Conservation (phyloP, 2,329 filamentous ascomycete genomes). For the Penicillium sp. region DNA sequence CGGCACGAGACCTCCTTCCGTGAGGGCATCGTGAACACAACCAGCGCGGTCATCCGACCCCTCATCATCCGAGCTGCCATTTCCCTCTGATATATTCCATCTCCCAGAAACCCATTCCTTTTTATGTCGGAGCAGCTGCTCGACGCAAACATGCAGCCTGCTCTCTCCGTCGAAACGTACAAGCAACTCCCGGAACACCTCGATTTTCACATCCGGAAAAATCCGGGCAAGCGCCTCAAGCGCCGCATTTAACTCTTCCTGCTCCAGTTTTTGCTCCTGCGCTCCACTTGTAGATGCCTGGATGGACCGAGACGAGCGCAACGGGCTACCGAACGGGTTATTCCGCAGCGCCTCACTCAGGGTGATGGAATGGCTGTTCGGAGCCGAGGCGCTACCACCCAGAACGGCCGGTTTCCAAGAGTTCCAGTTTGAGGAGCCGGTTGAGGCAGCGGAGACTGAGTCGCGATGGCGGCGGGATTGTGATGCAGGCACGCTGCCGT, state of each 20-base stretch:
- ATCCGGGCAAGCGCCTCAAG: constrained; percentile 42
- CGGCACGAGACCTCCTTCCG: constrained; percentile 31
- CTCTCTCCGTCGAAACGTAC: constrained; percentile 48
- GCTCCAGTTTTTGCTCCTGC: constrained; percentile 36
- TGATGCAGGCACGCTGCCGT: constrained; percentile 18
- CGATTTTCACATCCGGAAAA: constrained; percentile 48
- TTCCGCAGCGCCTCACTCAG: constrained; percentile 46
- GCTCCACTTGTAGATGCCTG: constrained; percentile 16
- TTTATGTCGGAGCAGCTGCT: constrained; percentile 48
- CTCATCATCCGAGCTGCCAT: constrained; percentile 4
- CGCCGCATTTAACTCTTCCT: constrained; percentile 43
- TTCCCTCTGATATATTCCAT: constrained; percentile 41
- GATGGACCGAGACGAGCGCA: constrained; percentile 27
- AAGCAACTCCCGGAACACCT: constrained; percentile 50
- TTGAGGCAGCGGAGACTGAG: constrained; percentile 16
- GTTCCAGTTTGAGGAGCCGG: constrained; percentile 15
- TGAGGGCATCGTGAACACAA: constrained; percentile 4
- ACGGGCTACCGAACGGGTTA: constrained; percentile 42
- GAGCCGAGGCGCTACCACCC: constrained; percentile 15
- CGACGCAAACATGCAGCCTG: constrained; percentile 47
- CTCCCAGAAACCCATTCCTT: constrained; percentile 49
- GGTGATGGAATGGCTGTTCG: constrained; percentile 33
- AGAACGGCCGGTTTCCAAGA: constrained; percentile 12
- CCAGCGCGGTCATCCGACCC: neutral
- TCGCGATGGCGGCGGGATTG: constrained; percentile 15